phyloP scores from a whole-genome alignment of 2,329 filamentous ascomycete species.

The Ilyonectria mors-panacis region DNA sequence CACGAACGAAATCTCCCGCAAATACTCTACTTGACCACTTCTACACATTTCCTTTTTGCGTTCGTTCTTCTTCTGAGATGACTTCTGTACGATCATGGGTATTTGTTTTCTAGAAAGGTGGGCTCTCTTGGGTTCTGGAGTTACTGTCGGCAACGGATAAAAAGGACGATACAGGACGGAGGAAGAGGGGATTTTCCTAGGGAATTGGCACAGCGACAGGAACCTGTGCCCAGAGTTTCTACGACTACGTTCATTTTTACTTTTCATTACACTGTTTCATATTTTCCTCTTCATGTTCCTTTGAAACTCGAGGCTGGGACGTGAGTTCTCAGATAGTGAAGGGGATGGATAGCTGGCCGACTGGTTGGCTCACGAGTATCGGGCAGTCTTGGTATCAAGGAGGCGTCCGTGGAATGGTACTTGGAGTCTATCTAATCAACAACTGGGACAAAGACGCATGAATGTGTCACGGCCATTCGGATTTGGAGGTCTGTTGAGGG shows the following conservation, averaged over 20 bases:
- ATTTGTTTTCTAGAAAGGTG: slow-evolving; percentile 45
- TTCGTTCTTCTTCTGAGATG: slow-evolving; percentile 37
- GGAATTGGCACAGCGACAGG: slow-evolving; percentile 32
- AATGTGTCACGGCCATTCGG: slow-evolving; percentile 21
- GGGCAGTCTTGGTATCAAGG: background rate
- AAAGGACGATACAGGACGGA: slow-evolving; percentile 45
- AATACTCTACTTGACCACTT: slow-evolving; percentile 35
- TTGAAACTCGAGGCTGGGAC: slow-evolving; percentile 9
- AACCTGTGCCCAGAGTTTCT: slow-evolving; percentile 37
- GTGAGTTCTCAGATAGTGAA: background rate
- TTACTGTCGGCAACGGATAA: slow-evolving; percentile 43
- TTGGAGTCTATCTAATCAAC: slow-evolving; percentile 22
- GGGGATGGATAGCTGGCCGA: slow-evolving; percentile 3
- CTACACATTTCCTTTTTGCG: slow-evolving; percentile 23
- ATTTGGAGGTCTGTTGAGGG: slow-evolving; percentile 25
- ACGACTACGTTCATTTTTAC: slow-evolving; percentile 34
- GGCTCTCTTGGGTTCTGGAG: slow-evolving; percentile 41
- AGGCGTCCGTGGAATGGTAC: slow-evolving; percentile 5
- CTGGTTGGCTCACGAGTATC: slow-evolving; percentile 13
- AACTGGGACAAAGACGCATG: slow-evolving; percentile 13
- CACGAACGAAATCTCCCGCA: background rate
- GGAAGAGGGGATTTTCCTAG: slow-evolving; percentile 30
- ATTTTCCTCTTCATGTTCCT: slow-evolving; percentile 10
- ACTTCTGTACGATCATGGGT: slow-evolving; percentile 48
- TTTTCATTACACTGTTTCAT: slow-evolving; percentile 34